A percentile compares a stretch with the other conserved stretches of the same genome.
Evolutionary conservation across 148 eudicot species (phyloP).

Genomic region (Gaultheria prostrata): DNA sequence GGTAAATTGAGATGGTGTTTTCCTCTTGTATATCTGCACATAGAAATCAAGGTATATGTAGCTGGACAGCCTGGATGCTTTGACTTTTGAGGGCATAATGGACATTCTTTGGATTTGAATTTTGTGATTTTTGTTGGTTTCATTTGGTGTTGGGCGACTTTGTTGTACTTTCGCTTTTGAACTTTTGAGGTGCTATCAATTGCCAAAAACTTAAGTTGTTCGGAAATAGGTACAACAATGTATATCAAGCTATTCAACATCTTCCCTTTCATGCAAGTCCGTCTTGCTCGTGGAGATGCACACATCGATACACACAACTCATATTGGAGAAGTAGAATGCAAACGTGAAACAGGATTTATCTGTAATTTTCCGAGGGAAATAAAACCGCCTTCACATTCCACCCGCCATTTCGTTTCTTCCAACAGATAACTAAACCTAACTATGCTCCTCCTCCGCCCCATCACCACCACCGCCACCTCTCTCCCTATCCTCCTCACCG

Average conservation of each 20-base stretch:
- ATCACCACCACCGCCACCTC: not conserved
- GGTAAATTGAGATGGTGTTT: not conserved
- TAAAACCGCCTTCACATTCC: not conserved
- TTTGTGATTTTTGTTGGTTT: not conserved
- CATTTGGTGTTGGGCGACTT: not conserved
- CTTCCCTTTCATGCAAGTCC: too few relatives aligned
- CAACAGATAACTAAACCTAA: not conserved
- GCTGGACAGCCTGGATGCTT: not conserved
- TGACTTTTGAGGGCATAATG: not conserved
- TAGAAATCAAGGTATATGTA: not conserved
- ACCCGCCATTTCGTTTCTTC: not conserved
- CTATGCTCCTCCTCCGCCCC: conserved; percentile 19
- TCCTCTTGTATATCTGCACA: not conserved
- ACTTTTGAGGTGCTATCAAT: not conserved
- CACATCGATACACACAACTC: too few relatives aligned
- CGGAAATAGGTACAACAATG: too few relatives aligned
- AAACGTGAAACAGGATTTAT: too few relatives aligned
- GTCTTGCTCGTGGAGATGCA: too few relatives aligned
- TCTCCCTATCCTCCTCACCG: conserved; percentile 1
- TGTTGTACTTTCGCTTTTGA: not conserved
- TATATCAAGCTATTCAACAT: too few relatives aligned
- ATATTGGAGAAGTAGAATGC: too few relatives aligned
- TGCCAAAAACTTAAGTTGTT: too few relatives aligned
- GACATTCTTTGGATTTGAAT: not conserved
- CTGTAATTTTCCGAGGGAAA: too few relatives aligned